Evolutionary conservation across 768 basidiomycete species (phyloP).

Genomic region (Chlorophyllum brunneum): DNA sequence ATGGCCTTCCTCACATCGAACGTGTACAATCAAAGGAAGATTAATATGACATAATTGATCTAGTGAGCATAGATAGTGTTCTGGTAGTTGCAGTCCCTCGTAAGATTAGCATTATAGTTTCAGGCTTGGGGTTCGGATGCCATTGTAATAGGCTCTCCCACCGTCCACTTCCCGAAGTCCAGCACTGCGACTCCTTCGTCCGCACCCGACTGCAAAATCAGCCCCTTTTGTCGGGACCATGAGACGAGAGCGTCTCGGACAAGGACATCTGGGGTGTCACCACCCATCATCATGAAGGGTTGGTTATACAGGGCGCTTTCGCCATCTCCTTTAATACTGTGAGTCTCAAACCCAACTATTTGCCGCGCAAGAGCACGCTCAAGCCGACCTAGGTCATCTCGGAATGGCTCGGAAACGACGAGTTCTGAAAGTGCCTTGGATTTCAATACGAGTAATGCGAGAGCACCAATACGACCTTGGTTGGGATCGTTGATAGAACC

Average conservation of each 20-base stretch:
- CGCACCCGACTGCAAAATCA: conserved; percentile 30
- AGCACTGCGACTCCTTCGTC: conserved; percentile 39
- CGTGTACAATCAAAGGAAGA: conserved; percentile 23
- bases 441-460: conserved; percentile 53
- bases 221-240: conserved; percentile 53
- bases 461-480: conserved; percentile 57
- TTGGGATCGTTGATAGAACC: conserved; percentile 42
- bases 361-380: conserved; percentile 81
- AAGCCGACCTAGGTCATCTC: conserved; percentile 54
- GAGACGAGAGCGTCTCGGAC: conserved; percentile 41
- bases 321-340: conserved; percentile 35
- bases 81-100: not conserved
- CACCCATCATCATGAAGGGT: conserved; percentile 72
- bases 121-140: not conserved
- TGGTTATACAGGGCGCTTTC: conserved; percentile 69
- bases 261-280: conserved; percentile 37
- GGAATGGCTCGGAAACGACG: conserved; percentile 45
- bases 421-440: conserved; percentile 41
- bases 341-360: conserved; percentile 78
- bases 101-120: not conserved
- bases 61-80: not conserved
- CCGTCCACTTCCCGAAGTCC: conserved; percentile 66
- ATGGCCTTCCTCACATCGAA: conserved; percentile 47
- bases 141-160: conserved; percentile 37
- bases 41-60: conserved; percentile 13